phyloP scores from a whole-genome alignment of 2,329 filamentous ascomycete species.

The Coniochaeta prunicola region DNA sequence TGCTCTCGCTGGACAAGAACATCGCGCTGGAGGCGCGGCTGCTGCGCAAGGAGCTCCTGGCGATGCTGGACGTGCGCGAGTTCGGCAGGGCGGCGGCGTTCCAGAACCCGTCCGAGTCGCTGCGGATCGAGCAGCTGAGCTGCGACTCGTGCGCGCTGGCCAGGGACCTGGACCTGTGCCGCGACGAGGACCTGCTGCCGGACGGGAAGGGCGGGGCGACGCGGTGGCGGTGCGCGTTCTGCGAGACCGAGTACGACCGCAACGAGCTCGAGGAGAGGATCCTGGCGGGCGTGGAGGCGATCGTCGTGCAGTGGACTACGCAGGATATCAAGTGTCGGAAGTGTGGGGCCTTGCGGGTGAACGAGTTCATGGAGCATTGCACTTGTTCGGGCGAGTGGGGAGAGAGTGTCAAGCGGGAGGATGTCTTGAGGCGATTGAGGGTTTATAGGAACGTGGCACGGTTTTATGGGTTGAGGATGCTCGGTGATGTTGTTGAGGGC shows the following conservation, averaged over 20 bases:
- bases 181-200: conserved; percentile 74
- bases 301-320: conserved; percentile 73
- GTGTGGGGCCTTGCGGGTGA: conserved; percentile 68
- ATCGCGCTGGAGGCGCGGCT: conserved; percentile 83
- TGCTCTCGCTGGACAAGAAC: conserved; percentile 83
- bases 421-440: conserved; percentile 55
- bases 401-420: conserved; percentile 59
- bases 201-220: conserved; percentile 12
- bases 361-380: conserved; percentile 97
- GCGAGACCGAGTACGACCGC: conserved; percentile 68
- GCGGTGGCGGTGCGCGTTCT: conserved; percentile 71
- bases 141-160: conserved; percentile 88
- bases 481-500: conserved; percentile 65
- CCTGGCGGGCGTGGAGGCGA: conserved; percentile 66
- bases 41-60: conserved; percentile 80
- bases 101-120: conserved; percentile 70
- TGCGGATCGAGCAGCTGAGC: conserved; percentile 68
- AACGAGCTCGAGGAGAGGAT: conserved; percentile 77
- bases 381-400: conserved; percentile 84
- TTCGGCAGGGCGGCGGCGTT: conserved; percentile 87
- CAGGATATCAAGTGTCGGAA: conserved; percentile 80
- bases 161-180: conserved; percentile 84
- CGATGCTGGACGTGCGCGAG: conserved; percentile 88
- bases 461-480: conserved; percentile 76
- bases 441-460: conserved; percentile 69